Evolutionary conservation across 495 filamentous ascomycete species (phyloP).

Genomic region (Tricharina praecox): DNA sequence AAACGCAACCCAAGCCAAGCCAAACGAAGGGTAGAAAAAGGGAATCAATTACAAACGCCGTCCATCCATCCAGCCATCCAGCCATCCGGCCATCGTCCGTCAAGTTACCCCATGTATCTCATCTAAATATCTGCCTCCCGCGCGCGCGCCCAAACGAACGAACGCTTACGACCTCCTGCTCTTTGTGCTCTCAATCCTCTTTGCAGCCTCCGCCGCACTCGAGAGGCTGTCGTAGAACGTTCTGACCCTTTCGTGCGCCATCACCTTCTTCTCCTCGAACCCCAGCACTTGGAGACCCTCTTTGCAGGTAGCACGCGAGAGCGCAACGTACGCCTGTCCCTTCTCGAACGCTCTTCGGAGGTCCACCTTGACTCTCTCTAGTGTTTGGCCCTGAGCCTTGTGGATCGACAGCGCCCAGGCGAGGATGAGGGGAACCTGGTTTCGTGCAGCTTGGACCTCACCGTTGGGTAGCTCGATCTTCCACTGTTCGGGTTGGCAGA

Average conservation of each 20-base stretch:
- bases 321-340: constrained; percentile 72
- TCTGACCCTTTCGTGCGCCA: constrained; percentile 78
- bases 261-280: constrained; percentile 80
- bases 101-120: no score
- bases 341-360: constrained; percentile 87
- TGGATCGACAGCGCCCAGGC: constrained; percentile 96
- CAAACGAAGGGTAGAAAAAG: no score
- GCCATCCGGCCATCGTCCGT: no score
- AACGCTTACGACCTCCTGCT: no score
- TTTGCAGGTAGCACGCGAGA: constrained; percentile 72
- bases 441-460: constrained; percentile 72
- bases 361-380: constrained; percentile 90
- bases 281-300: constrained; percentile 73
- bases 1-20: no score
- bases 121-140: no score
- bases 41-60: no score
- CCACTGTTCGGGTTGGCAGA: constrained; percentile 78
- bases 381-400: constrained; percentile 92
- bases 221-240: constrained; percentile 71
- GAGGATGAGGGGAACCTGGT: constrained; percentile 69
- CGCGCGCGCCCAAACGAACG: no score
- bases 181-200: no score
- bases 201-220: constrained; percentile 32
- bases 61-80: no score
- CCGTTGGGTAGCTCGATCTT: constrained; percentile 93